Evolutionary conservation across 345 rosid genomes (phyloP), one percentile per base, ranked within the genome.

Genomic region (Aquilaria yunnanensis): DNA sequence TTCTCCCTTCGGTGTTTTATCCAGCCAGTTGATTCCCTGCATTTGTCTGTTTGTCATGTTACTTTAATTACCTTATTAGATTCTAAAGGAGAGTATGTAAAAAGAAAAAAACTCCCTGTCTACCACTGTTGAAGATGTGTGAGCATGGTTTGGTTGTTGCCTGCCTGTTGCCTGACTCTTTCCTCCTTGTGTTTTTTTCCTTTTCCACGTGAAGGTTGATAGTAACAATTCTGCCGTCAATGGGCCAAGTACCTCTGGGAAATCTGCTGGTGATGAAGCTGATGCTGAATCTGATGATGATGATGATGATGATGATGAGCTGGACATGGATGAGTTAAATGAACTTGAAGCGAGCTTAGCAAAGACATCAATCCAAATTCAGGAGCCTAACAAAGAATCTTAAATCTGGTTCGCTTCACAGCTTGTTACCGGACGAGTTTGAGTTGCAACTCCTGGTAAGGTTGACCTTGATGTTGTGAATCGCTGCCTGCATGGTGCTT

Each of bases 281-380:
- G 73, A 68, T 23, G 63, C 41, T 51, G 47, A 10, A 3, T 43
- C 49, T 10, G 65, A 56, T 1, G 23, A n/a, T 56, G 60, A 56
- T 13, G 51, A 45, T 9, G 62, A 57, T 0, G 63, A 66, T 0
- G 63, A 66, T 1, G 77, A 69, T 31, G 70, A 77, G 6, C 66
- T 70, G 48, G 72, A 77, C 48, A 64, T 47, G 16, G 62, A 63
- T 37, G 72, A 77, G 60, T 51, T 73, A 30, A 57, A 73, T 45
- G 75, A 73, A 52, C 77, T 73, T 1, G 75, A 77, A 61, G 72
- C 60, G 56, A 73, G 72, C 67, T 67, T 73, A 50, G 66, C 75
- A 47, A 73, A 67, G 16, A 70, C 77, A 1, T 56, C 72, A 8
- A 54, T 77, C 54, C 56, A 63, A 45, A 70, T 69, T 60, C 67